Base-by-base conservation (phyloP, 495 filamentous ascomycete genomes). In the Lentithecium fluviatile region DNA sequence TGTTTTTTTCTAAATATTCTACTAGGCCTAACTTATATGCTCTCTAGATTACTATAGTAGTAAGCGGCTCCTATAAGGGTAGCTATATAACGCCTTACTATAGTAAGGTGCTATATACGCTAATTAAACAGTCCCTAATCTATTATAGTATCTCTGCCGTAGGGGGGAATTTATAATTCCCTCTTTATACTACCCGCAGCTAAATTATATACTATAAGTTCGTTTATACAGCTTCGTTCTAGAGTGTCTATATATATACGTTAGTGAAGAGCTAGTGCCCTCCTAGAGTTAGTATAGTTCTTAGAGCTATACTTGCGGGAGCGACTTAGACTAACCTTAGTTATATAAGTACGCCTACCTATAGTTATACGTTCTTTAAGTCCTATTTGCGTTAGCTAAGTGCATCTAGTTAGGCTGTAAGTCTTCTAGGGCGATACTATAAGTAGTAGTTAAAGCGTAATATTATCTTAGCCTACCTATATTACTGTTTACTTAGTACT, bases 21-120 rank as follows among this genome's bases (percentile, higher is more conserved):
- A 26, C 46, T 49, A 49, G 12, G 4, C 23, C 23, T 49, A 49
- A 49, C 15, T 49, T 23, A 23, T 49, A 49, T 2, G 15, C 4
- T 21, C 23, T 21, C 23, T 49, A 49, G 12, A 49, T 49, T 10
- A 49, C 23, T 49, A 49, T 49, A 3, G 15, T 49, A 20, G 23
- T 49, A 3, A 49, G 46, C 5, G 23, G 46, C 23, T 20, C 15
- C 23, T 49, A 49, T 49, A 49, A 6, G 7, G 23, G 23, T 23
- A 49, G 6, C 23, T 49, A 49, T 23, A 49, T 13, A 10, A 49
- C 19, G 5, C 19, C 15, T 23, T 26, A 20, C 15, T 49, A 49
- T 49, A 49, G 2, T 49, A 49, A 19, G 7, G 23, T 49, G 5
- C 15, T 49, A 49, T 49, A 49, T 23, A 49, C 23, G 23, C 46